Evolutionary conservation across 495 filamentous ascomycete genomes (phyloP).

Genomic region (Daldinia grandis): DNA sequence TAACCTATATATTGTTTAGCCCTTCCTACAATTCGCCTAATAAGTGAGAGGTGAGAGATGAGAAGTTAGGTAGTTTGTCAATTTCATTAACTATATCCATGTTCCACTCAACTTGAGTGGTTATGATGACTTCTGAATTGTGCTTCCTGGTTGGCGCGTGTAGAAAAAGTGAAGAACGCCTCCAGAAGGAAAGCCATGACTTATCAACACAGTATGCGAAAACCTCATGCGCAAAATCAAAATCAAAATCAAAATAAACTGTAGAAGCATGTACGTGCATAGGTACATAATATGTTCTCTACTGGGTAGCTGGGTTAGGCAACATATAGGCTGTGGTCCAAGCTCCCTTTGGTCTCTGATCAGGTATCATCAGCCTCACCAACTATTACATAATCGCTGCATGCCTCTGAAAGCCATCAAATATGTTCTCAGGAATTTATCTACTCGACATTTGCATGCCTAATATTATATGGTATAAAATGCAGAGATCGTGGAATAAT

Average conservation of each 20-base stretch:
- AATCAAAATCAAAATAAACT: neutral
- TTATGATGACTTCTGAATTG: conserved; percentile 18
- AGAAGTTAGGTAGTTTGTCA: neutral
- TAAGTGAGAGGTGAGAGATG: neutral
- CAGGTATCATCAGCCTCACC: neutral
- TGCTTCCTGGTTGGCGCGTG: conserved; percentile 18
- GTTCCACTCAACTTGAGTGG: conserved; percentile 1
- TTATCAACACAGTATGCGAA: conserved; percentile 5
- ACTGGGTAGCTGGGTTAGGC: too few species aligned
- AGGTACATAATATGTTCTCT: too few species aligned
- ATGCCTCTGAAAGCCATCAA: neutral
- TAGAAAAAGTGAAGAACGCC: neutral
- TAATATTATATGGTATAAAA: neutral
- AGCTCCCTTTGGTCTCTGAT: conserved; percentile 1
- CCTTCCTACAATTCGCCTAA: neutral
- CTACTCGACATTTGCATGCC: neutral
- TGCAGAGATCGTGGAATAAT: neutral
- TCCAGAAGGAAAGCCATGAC: too few species aligned
- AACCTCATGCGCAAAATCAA: too few species aligned
- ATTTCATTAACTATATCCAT: conserved; percentile 10
- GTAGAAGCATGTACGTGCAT: too few species aligned
- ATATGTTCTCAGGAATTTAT: neutral
- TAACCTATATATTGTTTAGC: neutral
- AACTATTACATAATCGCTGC: neutral
- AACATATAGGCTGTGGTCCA: neutral